Base-by-base conservation (phyloP, 768 basidiomycete genomes). In the Suillus hirtellus region DNA sequence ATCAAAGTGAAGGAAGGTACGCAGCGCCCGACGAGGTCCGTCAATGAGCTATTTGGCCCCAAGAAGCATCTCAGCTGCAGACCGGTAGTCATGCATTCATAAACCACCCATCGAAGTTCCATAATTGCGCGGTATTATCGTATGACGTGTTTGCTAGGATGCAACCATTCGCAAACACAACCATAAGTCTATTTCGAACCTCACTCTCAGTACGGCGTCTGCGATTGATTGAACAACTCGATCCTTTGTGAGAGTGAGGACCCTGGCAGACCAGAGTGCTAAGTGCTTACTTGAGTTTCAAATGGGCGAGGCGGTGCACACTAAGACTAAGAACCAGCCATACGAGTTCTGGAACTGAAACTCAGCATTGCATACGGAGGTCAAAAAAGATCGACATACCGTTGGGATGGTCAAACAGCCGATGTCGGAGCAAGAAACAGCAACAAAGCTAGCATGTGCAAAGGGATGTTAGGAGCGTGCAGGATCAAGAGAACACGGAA, bases 11-110 rank as follows among this genome's bases (percentile, higher is more conserved):
- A 76, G 76, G 40, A 72, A 69, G 21, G 55, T 64, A 10, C 78
- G 85, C 31, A 31, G 31, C 6, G 31, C 5, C 31, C 5, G 60
- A 65, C 72, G 11, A 68, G 76, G 37, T 89, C 85, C 65, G 79
- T 87, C 58, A 31, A 31, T 31, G 31, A 31, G 31, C 31, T 31
- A 31, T 31, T 31, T 31, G 71, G 79, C 55, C 73, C 72, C 2
- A 67, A 78, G 14, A 71, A 74, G 12, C 63, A 73, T 4, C 79
- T 81, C 59, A 70, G 73, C 19, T 78, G 76, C 60, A 24, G 47
- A 47, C 21, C 12, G 12, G 11, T 21, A 76, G 76, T 52, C 62
- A 42, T 42, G 17, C 42, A 17, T 43, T 43, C 42, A 43, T 43
- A 17, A 9, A 19, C 42, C 17, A 19, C 42, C 19, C 17, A 8